Conservation (phyloP, 176 grass and related monocot species). For the Typha latifolia region DNA sequence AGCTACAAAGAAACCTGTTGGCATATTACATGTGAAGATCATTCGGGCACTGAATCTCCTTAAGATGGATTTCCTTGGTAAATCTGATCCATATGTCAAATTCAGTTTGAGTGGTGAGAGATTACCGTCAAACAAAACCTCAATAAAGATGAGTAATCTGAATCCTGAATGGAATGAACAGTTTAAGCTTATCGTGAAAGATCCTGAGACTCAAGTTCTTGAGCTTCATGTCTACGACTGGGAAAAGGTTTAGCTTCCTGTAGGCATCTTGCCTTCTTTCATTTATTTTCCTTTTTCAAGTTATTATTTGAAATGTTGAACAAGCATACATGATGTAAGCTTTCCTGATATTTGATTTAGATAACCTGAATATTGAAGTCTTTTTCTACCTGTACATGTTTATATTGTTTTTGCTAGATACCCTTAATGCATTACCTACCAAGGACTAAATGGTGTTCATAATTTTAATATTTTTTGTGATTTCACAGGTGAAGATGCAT, state of each 20-base stretch:
- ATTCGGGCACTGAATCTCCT: conserved; percentile 73
- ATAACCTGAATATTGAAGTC: no score
- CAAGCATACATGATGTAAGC: background rate
- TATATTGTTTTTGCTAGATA: background rate
- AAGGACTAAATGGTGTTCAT: background rate
- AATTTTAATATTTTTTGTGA: background rate
- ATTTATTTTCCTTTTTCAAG: conserved; percentile 2
- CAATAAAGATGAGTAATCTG: conserved; percentile 84
- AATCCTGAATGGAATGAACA: conserved; percentile 96
- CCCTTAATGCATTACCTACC: background rate
- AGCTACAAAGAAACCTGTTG: conserved; percentile 76
- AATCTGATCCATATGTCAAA: conserved; percentile 98
- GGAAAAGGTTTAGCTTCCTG: conserved; percentile 75
- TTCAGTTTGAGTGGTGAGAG: conserved; percentile 75
- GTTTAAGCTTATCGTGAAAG: conserved; percentile 93
- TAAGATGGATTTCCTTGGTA: conserved; percentile 96
- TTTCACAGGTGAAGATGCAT: conserved; percentile 65
- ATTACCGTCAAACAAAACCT: conserved; percentile 70
- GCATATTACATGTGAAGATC: conserved; percentile 79
- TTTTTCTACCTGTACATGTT: no score
- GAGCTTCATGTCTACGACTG: conserved; percentile 88
- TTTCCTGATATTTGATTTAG: background rate
- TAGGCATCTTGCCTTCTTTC: conserved; percentile 12
- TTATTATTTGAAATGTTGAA: background rate
- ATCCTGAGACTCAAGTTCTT: conserved; percentile 85